phyloP scores from a whole-genome alignment of 2,329 filamentous ascomycete genomes.

The Aureobasidium sp. region DNA sequence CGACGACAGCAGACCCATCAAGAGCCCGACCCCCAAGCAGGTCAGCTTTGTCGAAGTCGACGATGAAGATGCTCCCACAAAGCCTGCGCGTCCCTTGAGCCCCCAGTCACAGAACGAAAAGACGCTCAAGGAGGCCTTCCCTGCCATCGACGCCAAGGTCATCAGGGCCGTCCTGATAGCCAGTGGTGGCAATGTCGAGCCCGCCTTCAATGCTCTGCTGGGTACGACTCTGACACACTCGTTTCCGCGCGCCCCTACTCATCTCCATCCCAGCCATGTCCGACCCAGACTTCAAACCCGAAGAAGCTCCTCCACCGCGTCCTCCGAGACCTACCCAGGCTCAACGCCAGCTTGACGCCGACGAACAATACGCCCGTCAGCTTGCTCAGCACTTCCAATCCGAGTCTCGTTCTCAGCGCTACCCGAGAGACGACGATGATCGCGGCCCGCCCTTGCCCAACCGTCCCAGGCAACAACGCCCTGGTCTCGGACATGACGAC shows the following conservation, averaged over 20 bases:
- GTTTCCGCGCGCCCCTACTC: not conserved
- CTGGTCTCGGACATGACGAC: conserved; percentile 48
- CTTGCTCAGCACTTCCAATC: conserved; percentile 78
- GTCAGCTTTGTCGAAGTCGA: conserved; percentile 44
- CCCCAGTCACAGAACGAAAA: conserved; percentile 78
- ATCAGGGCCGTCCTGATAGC: conserved; percentile 83
- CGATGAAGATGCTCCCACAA: conserved; percentile 50
- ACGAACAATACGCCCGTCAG: conserved; percentile 86
- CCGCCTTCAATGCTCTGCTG: conserved; percentile 89
- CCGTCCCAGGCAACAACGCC: conserved; percentile 26
- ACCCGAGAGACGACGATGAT: conserved; percentile 26
- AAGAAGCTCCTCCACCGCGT: conserved; percentile 55
- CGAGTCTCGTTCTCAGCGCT: conserved; percentile 32
- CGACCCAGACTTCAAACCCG: conserved; percentile 45
- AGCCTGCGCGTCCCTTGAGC: conserved; percentile 76
- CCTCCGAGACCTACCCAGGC: conserved; percentile 66
- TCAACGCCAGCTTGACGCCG: conserved; percentile 72
- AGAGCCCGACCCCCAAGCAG: conserved; percentile 36
- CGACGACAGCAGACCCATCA: conserved; percentile 42
- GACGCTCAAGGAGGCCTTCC: conserved; percentile 91
- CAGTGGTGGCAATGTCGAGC: conserved; percentile 80
- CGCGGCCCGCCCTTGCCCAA: conserved; percentile 34
- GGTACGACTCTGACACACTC: conserved; percentile 44
- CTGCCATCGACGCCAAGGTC: conserved; percentile 68
- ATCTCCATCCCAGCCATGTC: conserved; percentile 42